These are phyloP conservation scores for Verticillium nubilum DNA, from an alignment of 2,329 filamentous ascomycete genomes.

Conservation along the genomic window DNA sequence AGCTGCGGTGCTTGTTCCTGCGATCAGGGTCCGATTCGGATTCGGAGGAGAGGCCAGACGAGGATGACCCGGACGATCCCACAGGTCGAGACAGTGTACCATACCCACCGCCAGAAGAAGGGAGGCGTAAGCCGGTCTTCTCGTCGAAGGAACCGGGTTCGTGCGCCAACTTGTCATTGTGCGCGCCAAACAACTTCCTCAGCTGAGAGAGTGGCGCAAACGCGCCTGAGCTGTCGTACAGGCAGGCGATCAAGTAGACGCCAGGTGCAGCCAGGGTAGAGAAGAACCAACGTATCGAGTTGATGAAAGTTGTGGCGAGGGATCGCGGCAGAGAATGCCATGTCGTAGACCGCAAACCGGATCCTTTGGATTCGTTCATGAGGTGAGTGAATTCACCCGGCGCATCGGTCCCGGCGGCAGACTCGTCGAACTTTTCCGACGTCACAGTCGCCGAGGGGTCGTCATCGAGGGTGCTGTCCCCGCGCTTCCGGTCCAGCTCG, in stretches of 20 bases:
- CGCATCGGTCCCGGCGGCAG: constrained; percentile 18
- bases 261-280: constrained; percentile 75
- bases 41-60: constrained; percentile 66
- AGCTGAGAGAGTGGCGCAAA: constrained; percentile 77
- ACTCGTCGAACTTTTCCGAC: constrained; percentile 6
- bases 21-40: constrained; percentile 55
- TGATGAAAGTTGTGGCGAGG: constrained; percentile 66
- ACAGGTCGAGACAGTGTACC: constrained; percentile 8
- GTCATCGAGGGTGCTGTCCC: constrained; percentile 20
- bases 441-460: constrained; percentile 16
- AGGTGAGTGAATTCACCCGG: constrained; percentile 64
- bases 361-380: constrained; percentile 28
- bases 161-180: constrained; percentile 43
- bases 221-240: constrained; percentile 73
- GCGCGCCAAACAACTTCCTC: constrained; percentile 53
- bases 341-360: constrained; percentile 29
- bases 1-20: constrained; percentile 21
- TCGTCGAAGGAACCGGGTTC: constrained; percentile 24
- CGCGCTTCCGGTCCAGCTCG: constrained; percentile 17
- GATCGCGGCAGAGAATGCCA: constrained; percentile 60
- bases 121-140: constrained; percentile 16
- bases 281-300: constrained; percentile 72
- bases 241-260: constrained; percentile 74
- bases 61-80: constrained; percentile 44
- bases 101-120: constrained; percentile 5